These are phyloP conservation scores for Colletotrichum trifolii DNA, from an alignment of 2,329 filamentous ascomycete species.

Conservation along the genomic window DNA sequence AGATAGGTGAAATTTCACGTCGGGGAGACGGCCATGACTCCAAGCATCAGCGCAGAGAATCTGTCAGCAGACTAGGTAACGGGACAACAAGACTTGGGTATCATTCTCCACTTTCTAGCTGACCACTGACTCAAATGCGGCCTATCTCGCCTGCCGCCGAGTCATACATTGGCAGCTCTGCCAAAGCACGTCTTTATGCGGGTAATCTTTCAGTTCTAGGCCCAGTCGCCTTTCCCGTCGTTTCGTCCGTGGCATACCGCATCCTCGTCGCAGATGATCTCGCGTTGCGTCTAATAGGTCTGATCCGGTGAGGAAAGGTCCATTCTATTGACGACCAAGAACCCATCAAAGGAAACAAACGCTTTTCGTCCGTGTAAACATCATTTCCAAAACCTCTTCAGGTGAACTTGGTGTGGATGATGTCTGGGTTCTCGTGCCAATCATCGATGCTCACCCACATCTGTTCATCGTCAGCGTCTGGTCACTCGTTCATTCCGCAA, in stretches of 20 bases:
- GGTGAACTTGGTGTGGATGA: conserved; percentile 95
- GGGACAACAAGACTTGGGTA: conserved; percentile 49
- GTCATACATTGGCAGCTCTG: neutral
- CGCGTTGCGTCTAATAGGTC: neutral
- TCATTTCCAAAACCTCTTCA: conserved; percentile 41
- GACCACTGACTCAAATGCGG: conserved; percentile 36
- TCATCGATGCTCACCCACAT: conserved; percentile 99
- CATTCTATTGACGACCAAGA: neutral
- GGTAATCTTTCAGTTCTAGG: conserved; percentile 23
- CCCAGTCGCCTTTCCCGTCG: neutral
- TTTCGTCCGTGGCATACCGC: too few species aligned
- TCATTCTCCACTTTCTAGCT: conserved; percentile 46
- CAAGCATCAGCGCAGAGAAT: neutral
- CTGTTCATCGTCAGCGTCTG: conserved; percentile 57
- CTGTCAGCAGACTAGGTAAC: neutral
- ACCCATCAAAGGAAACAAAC: neutral
- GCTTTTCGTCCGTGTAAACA: conserved; percentile 16
- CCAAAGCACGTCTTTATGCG: neutral
- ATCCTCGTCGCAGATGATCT: too few species aligned
- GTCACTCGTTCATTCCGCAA: neutral
- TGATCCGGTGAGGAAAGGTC: too few species aligned
- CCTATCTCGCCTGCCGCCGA: conserved; percentile 1
- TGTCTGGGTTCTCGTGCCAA: conserved; percentile 99
- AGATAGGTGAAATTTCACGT: too few species aligned
- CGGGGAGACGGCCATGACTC: too few species aligned